Conservation (phyloP, 345 rosid genomes). For the Anacardium occidentale region DNA sequence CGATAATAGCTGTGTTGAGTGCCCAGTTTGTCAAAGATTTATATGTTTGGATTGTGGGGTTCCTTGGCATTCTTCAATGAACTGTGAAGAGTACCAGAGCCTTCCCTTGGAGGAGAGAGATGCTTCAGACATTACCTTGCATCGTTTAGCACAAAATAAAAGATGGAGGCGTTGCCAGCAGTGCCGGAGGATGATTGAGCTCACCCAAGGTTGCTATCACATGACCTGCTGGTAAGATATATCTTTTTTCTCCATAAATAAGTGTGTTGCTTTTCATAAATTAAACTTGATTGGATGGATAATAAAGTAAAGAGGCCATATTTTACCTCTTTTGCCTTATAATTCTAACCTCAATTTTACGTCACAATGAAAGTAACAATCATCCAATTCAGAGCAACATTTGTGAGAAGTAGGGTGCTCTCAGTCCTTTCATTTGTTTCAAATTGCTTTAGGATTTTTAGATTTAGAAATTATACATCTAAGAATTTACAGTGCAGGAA, state of each 20-base stretch:
- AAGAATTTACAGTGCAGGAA: neutral
- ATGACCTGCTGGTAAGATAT: conserved; percentile 86
- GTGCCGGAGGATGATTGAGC: conserved; percentile 91
- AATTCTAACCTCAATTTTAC: neutral
- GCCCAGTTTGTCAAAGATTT: conserved; percentile 85
- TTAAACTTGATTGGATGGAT: neutral
- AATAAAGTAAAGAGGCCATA: neutral
- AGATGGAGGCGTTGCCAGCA: conserved; percentile 95
- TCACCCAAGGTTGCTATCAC: conserved; percentile 89
- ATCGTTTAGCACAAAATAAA: conserved; percentile 74
- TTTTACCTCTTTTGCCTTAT: neutral
- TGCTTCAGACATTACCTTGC: conserved; percentile 76
- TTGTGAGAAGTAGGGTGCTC: neutral
- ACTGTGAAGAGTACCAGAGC: conserved; percentile 85
- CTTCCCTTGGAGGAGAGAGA: conserved; percentile 85
- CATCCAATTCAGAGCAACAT: conserved; percentile 4
- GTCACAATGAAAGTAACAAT: neutral
- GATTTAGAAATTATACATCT: neutral
- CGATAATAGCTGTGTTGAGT: conserved; percentile 67
- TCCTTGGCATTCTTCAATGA: conserved; percentile 90
- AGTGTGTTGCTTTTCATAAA: neutral
- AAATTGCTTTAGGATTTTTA: neutral
- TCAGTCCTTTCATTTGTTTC: neutral
- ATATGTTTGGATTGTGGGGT: conserved; percentile 85
- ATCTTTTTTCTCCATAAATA: conserved; percentile 2